Evolutionary conservation across 129 eudicot genomes (phyloP), one percentile per base, ranked within the genome.

Genomic region (Arctium lappa): DNA sequence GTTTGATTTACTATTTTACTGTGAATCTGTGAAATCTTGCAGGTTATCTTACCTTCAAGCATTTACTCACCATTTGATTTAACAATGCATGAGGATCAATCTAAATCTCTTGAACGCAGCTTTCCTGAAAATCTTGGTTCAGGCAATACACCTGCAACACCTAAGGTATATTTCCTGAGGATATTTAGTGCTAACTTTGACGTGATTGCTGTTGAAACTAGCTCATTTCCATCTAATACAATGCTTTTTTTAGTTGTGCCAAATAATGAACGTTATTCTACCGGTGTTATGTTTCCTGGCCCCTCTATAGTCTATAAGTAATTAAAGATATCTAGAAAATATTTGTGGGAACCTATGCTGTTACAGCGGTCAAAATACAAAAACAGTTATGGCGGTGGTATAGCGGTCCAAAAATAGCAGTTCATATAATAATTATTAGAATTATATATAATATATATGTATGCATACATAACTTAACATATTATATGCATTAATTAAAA

Each of bases 101-200:
- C 74, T 74, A 86, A 86, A 78, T 80, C 89, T 48, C 76, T 34
- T 75, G 80, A 80, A 33, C 97, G 94, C 76, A 91, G 91, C 76
- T 93, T 91, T 81, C 97, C 94, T 30, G 99, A 91, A 84, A 92
- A 93, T 88, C 97, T 93, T 85, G 98, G 97, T 85, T 91, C 99
- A 11, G 87, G 92, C 40, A 87, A 89, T 87, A 91, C 93, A 60
- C 94, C 98, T 78, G 40, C 13, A 62, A 88, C 90, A 78, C 98
- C 99, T 18, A 95, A 95, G 99, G 99, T 95, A 90, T 69, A 73
- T 70, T 34, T 81, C 3, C 36, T 33, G 15, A 34, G 39, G 71
- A 34, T 65, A 22, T 76, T n/a, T 5, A 6, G 30, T 53, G 22
- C 38, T 56, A 32, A 50, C 27, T 76, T 82, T 72, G 27, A 69